Percentiles rank a stretch among this genome's conserved stretches.
phyloP scores from a whole-genome alignment of 495 filamentous ascomycete species.

The Daldinia decipiens region DNA sequence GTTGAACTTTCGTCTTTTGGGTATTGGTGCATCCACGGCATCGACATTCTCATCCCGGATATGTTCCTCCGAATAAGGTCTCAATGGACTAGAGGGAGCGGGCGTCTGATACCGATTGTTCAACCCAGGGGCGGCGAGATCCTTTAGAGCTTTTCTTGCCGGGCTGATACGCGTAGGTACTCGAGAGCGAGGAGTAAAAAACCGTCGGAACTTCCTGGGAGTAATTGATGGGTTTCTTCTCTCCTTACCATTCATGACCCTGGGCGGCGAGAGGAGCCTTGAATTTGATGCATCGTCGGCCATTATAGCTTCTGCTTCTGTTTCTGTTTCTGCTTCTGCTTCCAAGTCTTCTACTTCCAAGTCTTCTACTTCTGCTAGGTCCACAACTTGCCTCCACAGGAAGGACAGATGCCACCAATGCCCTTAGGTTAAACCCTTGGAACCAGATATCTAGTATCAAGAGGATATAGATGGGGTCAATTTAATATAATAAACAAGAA shows the following conservation, averaged over 20 bases:
- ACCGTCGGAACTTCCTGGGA: constrained; percentile 77
- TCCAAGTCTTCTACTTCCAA: not conserved
- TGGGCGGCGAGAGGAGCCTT: constrained; percentile 52
- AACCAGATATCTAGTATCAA: constrained; percentile 8
- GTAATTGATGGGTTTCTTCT: constrained; percentile 68
- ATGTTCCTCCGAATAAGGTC: constrained; percentile 51
- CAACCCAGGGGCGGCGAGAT: constrained; percentile 71
- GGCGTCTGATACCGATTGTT: constrained; percentile 64
- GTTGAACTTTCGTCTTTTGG: constrained; percentile 56
- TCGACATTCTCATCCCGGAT: constrained; percentile 42
- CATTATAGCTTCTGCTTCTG: constrained; percentile 15
- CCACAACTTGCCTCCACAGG: constrained; percentile 8
- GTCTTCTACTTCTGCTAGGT: constrained; percentile 7
- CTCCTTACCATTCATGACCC: constrained; percentile 54
- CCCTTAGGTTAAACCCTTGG: constrained; percentile 10
- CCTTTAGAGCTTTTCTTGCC: constrained; percentile 71
- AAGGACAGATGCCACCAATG: constrained; percentile 18
- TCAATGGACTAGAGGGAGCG: constrained; percentile 56
- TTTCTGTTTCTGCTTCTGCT: not conserved
- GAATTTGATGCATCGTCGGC: constrained; percentile 24
- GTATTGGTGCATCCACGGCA: constrained; percentile 30
- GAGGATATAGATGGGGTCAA: not conserved
- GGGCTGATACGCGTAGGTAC: constrained; percentile 60
- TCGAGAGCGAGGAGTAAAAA: constrained; percentile 78
- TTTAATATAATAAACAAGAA: constrained; percentile 11